phyloP scores from a whole-genome alignment of 129 eudicot genomes.

The Centella asiatica region DNA sequence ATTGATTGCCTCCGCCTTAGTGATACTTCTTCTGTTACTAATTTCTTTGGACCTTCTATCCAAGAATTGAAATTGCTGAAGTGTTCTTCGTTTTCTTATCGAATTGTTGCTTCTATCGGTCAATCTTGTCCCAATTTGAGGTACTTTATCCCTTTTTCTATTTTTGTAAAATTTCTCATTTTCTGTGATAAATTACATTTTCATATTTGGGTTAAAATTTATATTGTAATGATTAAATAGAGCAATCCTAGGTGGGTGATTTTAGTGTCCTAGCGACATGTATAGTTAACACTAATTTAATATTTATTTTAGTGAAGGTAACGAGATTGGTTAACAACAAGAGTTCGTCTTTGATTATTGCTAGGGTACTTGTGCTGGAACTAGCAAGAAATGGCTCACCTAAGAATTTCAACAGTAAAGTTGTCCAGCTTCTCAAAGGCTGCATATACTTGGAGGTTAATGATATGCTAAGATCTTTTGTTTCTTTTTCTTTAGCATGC shows the following conservation, averaged over 20 bases:
- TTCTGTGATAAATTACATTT: background rate
- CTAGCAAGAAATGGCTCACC: slow-evolving; percentile 19
- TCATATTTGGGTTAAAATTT: no score
- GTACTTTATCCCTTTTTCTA: slow-evolving; percentile 11
- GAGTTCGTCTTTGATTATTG: background rate
- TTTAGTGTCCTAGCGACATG: no score
- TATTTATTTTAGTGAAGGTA: no score
- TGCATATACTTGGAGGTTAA: slow-evolving; percentile 46
- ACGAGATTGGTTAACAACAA: background rate
- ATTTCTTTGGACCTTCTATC: slow-evolving; percentile 34
- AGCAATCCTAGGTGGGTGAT: no score
- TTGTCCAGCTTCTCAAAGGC: slow-evolving; percentile 19
- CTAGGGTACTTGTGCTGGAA: slow-evolving; percentile 59
- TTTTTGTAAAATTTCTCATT: background rate
- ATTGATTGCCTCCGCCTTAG: slow-evolving; percentile 52
- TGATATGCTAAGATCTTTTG: background rate
- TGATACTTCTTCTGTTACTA: slow-evolving; percentile 27
- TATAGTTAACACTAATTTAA: no score
- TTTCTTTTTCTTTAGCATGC: background rate
- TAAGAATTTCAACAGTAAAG: slow-evolving; percentile 9
- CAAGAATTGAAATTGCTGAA: slow-evolving; percentile 55
- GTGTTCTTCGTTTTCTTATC: slow-evolving; percentile 36
- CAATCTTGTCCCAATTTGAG: slow-evolving; percentile 55
- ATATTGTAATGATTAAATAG: no score
- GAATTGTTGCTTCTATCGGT: slow-evolving; percentile 38